These are phyloP conservation scores for Aspergillus novofumigatus DNA, from an alignment of 2,329 filamentous ascomycete genomes.

Conservation along the genomic window DNA sequence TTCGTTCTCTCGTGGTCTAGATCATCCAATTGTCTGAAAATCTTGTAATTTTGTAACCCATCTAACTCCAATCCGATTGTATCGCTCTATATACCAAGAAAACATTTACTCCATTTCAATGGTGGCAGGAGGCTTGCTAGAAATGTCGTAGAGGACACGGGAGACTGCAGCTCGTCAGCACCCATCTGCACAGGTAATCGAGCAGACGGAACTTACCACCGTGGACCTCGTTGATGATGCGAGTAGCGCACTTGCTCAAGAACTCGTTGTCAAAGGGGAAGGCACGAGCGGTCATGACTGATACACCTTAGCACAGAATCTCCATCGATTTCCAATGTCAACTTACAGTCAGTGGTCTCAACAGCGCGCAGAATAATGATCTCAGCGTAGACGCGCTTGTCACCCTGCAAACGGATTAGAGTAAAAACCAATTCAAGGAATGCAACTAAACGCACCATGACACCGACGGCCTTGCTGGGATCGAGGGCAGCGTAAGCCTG, in stretches of 20 bases:
- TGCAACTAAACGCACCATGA: conserved; percentile 58
- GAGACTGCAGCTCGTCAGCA: conserved; percentile 10
- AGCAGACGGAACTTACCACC: conserved; percentile 53
- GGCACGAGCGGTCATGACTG: conserved; percentile 68
- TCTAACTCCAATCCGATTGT: background rate
- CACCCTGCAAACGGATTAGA: conserved; percentile 42
- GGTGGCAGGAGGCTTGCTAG: conserved; percentile 65
- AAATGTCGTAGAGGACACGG: conserved; percentile 40
- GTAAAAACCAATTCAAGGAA: conserved; percentile 50
- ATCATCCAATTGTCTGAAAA: background rate
- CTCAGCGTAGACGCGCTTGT: conserved; percentile 63
- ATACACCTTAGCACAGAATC: background rate
- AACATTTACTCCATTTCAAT: conserved; percentile 66
- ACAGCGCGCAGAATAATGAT: conserved; percentile 61
- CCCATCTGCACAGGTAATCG: conserved; percentile 7
- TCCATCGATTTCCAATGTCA: background rate
- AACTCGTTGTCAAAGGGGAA: conserved; percentile 64
- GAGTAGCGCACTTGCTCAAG: conserved; percentile 59
- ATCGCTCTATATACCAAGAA: background rate
- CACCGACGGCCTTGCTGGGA: conserved; percentile 58
- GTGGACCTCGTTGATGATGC: conserved; percentile 72
- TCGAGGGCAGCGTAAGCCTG: conserved; percentile 68
- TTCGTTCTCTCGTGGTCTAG: background rate
- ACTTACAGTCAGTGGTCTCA: conserved; percentile 53
- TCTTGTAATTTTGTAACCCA: background rate